Conservation (phyloP, 2,329 filamentous ascomycete species). For the Torrubiellomyces zombiae region DNA sequence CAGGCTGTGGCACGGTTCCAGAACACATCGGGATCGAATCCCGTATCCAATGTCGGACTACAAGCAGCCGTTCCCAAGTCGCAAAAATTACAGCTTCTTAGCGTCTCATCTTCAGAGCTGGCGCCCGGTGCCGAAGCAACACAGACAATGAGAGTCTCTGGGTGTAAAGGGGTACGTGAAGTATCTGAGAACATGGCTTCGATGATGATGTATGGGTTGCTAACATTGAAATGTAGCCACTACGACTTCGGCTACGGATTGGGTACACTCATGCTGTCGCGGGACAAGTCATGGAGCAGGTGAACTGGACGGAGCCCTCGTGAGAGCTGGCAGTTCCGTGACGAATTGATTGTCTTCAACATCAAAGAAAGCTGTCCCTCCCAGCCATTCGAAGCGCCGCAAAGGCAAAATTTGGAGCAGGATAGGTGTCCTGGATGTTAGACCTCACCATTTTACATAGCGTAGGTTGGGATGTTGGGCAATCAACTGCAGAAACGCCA, state of each 20-base stretch:
- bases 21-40: constrained; percentile 51
- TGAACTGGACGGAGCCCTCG: constrained; percentile 83
- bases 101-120: constrained; percentile 69
- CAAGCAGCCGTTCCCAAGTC: constrained; percentile 95
- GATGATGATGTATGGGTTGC: constrained; percentile 3
- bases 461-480: too few species aligned
- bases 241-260: constrained; percentile 75
- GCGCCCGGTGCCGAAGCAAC: constrained; percentile 66
- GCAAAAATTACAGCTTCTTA: constrained; percentile 82
- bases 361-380: too few species aligned
- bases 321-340: too few species aligned
- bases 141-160: constrained; percentile 76
- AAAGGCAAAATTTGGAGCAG: too few species aligned
- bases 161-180: constrained; percentile 83
- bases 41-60: constrained; percentile 59
- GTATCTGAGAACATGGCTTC: too few species aligned
- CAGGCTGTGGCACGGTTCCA: constrained; percentile 74
- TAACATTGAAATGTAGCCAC: constrained; percentile 37
- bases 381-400: too few species aligned
- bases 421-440: too few species aligned
- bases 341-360: too few species aligned
- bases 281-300: constrained; percentile 69
- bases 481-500: too few species aligned
- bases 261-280: constrained; percentile 56
- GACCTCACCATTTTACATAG: too few species aligned